Evolutionary conservation across 345 rosid species (phyloP).

Genomic region (Anacardium occidentale): DNA sequence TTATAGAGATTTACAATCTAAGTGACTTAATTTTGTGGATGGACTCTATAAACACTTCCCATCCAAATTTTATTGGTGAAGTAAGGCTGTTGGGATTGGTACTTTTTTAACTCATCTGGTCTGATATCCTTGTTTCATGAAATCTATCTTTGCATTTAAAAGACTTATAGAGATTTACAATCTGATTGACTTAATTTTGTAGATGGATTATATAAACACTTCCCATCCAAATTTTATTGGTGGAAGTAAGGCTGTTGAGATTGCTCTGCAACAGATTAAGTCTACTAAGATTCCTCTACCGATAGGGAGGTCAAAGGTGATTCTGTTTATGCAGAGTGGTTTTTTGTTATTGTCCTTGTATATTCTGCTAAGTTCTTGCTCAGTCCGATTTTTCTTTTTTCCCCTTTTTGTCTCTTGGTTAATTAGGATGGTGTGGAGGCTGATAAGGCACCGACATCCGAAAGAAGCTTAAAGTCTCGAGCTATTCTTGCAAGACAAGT

Average conservation of each 20-base stretch:
- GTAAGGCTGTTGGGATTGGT: conserved; percentile 82
- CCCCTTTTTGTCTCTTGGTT: conserved; percentile 20
- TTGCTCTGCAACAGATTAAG: conserved; percentile 67
- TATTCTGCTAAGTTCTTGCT: background rate
- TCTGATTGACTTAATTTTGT: conserved; percentile 30
- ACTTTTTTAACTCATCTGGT: conserved; percentile 6
- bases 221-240: conserved; percentile 92
- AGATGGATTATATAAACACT: conserved; percentile 97
- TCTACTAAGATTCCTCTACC: conserved; percentile 62
- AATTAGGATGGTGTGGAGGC: conserved; percentile 65
- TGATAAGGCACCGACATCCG: conserved; percentile 76
- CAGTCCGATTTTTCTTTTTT: conserved; percentile 12
- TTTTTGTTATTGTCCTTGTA: background rate
- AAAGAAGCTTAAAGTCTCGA: conserved; percentile 61
- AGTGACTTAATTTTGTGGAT: conserved; percentile 55
- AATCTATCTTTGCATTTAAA: conserved; percentile 1
- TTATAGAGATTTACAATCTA: background rate
- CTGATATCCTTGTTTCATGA: background rate
- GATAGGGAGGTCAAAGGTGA: conserved; percentile 64
- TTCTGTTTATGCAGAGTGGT: conserved; percentile 7
- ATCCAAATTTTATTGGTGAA: conserved; percentile 88
- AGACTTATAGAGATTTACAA: background rate
- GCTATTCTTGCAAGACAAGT: conserved; percentile 83
- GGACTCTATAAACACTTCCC: conserved; percentile 94
- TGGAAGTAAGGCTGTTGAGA: conserved; percentile 89